A percentile compares a stretch with the other conserved stretches of the same genome.
These are phyloP conservation scores for Xylaria longipes DNA, from an alignment of 495 filamentous ascomycete species.

Conservation along the genomic window DNA sequence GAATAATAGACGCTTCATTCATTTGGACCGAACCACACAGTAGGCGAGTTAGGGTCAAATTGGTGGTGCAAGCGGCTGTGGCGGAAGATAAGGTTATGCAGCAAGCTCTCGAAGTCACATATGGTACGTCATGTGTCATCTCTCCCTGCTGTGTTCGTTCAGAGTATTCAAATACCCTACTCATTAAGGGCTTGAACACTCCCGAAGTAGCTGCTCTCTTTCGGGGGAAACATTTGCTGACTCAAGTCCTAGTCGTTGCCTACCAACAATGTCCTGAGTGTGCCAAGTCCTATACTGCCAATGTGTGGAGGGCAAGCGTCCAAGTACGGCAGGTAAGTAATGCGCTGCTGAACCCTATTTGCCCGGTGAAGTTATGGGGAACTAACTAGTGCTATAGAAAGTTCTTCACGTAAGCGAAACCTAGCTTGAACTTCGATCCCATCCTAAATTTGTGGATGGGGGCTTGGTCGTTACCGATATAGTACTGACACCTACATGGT, in stretches of 20 bases:
- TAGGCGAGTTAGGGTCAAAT: constrained; percentile 85
- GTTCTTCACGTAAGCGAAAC: constrained; percentile 63
- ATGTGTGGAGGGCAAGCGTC: constrained; percentile 79
- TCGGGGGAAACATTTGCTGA: constrained; percentile 1
- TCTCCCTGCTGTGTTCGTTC: background rate
- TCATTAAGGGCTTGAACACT: too few relatives aligned
- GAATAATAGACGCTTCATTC: constrained; percentile 94
- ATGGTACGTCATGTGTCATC: constrained; percentile 40
- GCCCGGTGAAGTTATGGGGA: background rate
- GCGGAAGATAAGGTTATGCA: constrained; percentile 84
- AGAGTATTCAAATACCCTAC: background rate
- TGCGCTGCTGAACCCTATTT: background rate
- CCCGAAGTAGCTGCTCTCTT: background rate
- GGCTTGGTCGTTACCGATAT: background rate
- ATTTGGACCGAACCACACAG: constrained; percentile 99
- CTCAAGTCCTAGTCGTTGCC: constrained; percentile 61
- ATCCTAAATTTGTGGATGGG: background rate
- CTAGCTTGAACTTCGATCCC: background rate
- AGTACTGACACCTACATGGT: background rate
- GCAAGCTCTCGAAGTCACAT: constrained; percentile 93
- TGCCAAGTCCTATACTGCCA: constrained; percentile 90
- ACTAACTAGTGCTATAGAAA: constrained; percentile 51
- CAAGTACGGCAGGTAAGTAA: constrained; percentile 77
- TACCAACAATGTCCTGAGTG: constrained; percentile 92
- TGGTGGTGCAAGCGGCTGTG: constrained; percentile 79